Evolutionary conservation across 2,329 filamentous ascomycete genomes (phyloP).

Genomic region (Exophiala phaeomuriformis): DNA sequence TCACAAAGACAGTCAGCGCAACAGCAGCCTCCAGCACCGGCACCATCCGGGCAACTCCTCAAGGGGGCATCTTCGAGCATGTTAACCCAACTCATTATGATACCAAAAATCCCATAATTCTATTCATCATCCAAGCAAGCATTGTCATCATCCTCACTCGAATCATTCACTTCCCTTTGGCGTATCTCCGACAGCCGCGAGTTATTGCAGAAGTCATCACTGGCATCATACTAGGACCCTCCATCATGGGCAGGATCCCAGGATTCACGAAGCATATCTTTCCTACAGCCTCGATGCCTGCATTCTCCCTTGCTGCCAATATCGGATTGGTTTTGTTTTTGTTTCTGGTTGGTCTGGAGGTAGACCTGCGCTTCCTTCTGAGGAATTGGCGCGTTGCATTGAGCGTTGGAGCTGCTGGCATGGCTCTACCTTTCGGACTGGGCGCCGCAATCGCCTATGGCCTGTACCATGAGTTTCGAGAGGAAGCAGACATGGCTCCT

Average conservation of each 20-base stretch:
- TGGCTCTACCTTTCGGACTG: constrained; percentile 74
- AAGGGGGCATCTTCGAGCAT: constrained; percentile 65
- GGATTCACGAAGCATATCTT: constrained; percentile 72
- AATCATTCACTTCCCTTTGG: constrained; percentile 67
- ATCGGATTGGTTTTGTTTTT: constrained; percentile 76
- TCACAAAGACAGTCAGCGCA: constrained; percentile 21
- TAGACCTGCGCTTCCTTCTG: constrained; percentile 68
- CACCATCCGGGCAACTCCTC: constrained; percentile 41
- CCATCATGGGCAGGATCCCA: constrained; percentile 79
- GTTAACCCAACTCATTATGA: constrained; percentile 62
- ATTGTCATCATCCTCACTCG: constrained; percentile 72
- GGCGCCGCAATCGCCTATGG: constrained; percentile 76
- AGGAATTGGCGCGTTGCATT: constrained; percentile 74
- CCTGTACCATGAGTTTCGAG: constrained; percentile 64
- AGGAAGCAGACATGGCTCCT: constrained; percentile 49
- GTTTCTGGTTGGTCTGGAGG: constrained; percentile 81
- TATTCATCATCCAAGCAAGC: constrained; percentile 67
- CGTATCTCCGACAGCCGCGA: constrained; percentile 68
- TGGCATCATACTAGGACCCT: constrained; percentile 78
- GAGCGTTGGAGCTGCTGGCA: constrained; percentile 69
- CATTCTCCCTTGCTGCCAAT: constrained; percentile 70
- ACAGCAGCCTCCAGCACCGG: constrained; percentile 22
- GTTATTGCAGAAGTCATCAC: constrained; percentile 81
- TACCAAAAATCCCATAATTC: constrained; percentile 61
- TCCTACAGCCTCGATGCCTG: constrained; percentile 64